Conservation (phyloP, 2,329 filamentous ascomycete genomes). For the Amylocarpus encephaloides region DNA sequence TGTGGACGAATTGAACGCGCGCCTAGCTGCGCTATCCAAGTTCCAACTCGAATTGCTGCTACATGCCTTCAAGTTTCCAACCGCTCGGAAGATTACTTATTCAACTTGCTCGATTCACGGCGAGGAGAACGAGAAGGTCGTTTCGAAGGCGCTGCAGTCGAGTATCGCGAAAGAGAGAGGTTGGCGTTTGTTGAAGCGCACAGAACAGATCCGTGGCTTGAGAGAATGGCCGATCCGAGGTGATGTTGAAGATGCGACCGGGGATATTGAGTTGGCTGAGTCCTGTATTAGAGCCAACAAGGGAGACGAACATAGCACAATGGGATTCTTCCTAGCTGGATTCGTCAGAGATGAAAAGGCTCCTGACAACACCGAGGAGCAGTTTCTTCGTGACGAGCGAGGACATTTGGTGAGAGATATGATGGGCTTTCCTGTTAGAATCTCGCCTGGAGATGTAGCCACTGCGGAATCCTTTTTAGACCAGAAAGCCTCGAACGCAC, state of each 20-base stretch:
- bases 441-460: background rate
- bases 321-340: conserved; percentile 92
- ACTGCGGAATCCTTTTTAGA: background rate
- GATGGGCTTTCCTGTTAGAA: conserved; percentile 35
- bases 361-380: conserved; percentile 8
- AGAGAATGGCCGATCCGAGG: conserved; percentile 67
- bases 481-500: background rate
- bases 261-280: conserved; percentile 53
- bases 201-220: conserved; percentile 72
- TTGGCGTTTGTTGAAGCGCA: conserved; percentile 70
- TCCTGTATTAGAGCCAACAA: conserved; percentile 78
- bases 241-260: conserved; percentile 38
- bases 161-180: conserved; percentile 58
- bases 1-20: conserved; percentile 51
- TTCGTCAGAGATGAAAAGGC: conserved; percentile 52
- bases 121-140: conserved; percentile 84
- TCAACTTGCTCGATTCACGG: conserved; percentile 88
- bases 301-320: conserved; percentile 74
- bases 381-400: conserved; percentile 41
- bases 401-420: conserved; percentile 44
- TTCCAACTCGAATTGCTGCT: conserved; percentile 79
- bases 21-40: conserved; percentile 66
- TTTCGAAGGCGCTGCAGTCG: conserved; percentile 63
- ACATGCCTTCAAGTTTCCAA: conserved; percentile 78
- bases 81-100: conserved; percentile 73